These are phyloP conservation scores for Bacterosira constricta DNA, from an alignment of 108 stramenopile genomes.

Conservation along the genomic window DNA sequence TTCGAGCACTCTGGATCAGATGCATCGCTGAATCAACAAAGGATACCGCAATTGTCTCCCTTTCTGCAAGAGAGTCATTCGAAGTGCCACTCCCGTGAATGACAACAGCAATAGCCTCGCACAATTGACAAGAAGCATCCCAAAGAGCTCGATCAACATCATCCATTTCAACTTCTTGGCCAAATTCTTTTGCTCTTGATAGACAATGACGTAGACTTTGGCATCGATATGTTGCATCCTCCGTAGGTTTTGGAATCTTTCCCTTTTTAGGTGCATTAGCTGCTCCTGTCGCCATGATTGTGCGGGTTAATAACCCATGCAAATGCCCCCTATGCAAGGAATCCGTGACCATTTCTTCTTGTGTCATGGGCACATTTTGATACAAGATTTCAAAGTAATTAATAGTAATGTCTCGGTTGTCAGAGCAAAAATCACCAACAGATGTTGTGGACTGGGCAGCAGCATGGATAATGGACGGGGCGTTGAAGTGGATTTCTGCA, in stretches of 20 bases:
- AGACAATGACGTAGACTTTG: constrained; percentile 51
- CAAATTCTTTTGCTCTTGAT: constrained; percentile 17
- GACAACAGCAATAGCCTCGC: constrained; percentile 46
- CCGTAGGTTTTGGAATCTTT: constrained; percentile 63
- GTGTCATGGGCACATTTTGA: constrained; percentile 16
- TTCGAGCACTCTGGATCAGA: constrained; percentile 6
- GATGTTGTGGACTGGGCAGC: constrained; percentile 13
- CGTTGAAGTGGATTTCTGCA: constrained; percentile 57
- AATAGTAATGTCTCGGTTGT: constrained; percentile 78
- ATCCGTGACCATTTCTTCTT: constrained; percentile 40
- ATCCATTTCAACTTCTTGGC: not conserved
- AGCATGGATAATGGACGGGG: constrained; percentile 51
- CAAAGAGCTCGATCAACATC: constrained; percentile 23
- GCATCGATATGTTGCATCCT: constrained; percentile 52
- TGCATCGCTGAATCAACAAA: constrained; percentile 13
- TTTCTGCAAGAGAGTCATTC: constrained; percentile 20
- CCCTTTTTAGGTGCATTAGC: constrained; percentile 82
- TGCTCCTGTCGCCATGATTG: constrained; percentile 56
- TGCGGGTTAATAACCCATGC: constrained; percentile 70
- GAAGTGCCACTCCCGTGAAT: constrained; percentile 45
- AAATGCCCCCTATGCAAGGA: constrained; percentile 58
- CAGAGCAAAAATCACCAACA: constrained; percentile 23
- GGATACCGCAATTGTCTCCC: constrained; percentile 18
- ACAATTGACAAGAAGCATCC: constrained; percentile 39
- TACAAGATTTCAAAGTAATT: constrained; percentile 52